These are phyloP conservation scores for Candida mesenterica DNA, from an alignment of 1,139 yeast species.

Conservation along the genomic window DNA sequence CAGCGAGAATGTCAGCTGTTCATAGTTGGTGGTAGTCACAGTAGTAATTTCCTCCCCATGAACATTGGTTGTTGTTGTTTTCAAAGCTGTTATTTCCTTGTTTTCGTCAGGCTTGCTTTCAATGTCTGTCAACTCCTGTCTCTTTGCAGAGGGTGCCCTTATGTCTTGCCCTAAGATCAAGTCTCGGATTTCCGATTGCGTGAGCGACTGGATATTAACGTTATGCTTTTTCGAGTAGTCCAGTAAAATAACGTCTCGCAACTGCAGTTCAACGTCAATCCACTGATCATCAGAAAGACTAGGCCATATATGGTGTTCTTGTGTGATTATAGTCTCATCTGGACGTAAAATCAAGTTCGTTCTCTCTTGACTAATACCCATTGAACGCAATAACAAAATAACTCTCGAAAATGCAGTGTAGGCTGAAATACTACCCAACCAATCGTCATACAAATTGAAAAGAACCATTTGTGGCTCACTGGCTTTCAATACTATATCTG, in stretches of 20 bases:
- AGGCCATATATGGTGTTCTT: constrained; percentile 93
- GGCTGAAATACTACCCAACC: constrained; percentile 81
- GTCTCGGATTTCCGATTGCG: constrained; percentile 92
- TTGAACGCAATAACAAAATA: constrained; percentile 73
- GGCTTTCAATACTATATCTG: constrained; percentile 78
- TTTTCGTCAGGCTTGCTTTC: constrained; percentile 52
- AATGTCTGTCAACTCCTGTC: constrained; percentile 75
- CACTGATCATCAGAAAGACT: constrained; percentile 83
- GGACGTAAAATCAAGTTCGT: constrained; percentile 77
- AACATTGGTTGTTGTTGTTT: constrained; percentile 81
- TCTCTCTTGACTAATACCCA: constrained; percentile 73
- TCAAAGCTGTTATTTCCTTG: constrained; percentile 68
- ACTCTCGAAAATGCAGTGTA: constrained; percentile 93
- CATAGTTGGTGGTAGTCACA: constrained; percentile 88
- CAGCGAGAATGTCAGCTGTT: constrained; percentile 78
- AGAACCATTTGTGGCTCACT: constrained; percentile 92
- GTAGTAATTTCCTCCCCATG: constrained; percentile 97
- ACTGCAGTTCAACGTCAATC: constrained; percentile 82
- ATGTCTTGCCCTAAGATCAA: constrained; percentile 93
- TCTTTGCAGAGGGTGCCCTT: constrained; percentile 79
- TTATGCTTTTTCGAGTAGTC: constrained; percentile 86
- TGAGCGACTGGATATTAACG: constrained; percentile 80
- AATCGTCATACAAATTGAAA: constrained; percentile 90
- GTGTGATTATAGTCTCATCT: constrained; percentile 64
- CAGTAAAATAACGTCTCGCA: constrained; percentile 81